Base-by-base conservation (phyloP, 2,329 filamentous ascomycete species). In the Akanthomyces uredinophilus region DNA sequence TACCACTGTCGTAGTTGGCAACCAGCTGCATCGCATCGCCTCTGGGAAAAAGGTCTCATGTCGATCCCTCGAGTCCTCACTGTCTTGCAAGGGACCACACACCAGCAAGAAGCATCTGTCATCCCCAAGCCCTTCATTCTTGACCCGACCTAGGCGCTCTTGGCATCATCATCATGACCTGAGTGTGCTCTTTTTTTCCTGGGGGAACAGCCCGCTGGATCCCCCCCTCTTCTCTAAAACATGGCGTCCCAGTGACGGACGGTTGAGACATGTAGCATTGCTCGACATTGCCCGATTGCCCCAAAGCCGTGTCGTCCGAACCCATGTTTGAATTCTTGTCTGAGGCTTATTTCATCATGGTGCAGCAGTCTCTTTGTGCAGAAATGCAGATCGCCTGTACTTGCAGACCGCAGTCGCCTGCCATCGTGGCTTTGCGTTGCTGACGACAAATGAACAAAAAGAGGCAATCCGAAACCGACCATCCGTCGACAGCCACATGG, bases 271-370 rank as follows among this genome's bases (percentile, higher is more conserved):
- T 39, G 47, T 43, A 32, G 47, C 47, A 60, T 35, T 60, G 18
- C 57, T 60, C 27, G 18, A 14, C 35, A 29, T 16, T 24, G 37
- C 32, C 7, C 27, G 7, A 35, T 16, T 18, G 37, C 32, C 32
- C 32, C 32, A 35, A 35, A 35, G 11, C 32, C 35, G 46, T 50
- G 46, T 47, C 47, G n/a, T 22, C 37, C 49, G 24, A 60, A 60
- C 56, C 56, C 56, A 32, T 32, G 47, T 24, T 16, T 13, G 47
- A 60, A 51, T 52, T 50, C 24, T 43, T 60, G 49, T 60, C 57
- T 53, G 57, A 53, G 39, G 57, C 57, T 53, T 60, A 60, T 60
- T 53, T 39, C 47, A 37, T 52, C 43, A 49, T 60, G 5, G 8
- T 20, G 3, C 32, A 35, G 32, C 32, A n/a, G 24, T 29, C 32